Evolutionary conservation across 495 filamentous ascomycete species (phyloP), one percentile per base, ranked within the genome.

Genomic region (Melanomma pulvis-pyrius): DNA sequence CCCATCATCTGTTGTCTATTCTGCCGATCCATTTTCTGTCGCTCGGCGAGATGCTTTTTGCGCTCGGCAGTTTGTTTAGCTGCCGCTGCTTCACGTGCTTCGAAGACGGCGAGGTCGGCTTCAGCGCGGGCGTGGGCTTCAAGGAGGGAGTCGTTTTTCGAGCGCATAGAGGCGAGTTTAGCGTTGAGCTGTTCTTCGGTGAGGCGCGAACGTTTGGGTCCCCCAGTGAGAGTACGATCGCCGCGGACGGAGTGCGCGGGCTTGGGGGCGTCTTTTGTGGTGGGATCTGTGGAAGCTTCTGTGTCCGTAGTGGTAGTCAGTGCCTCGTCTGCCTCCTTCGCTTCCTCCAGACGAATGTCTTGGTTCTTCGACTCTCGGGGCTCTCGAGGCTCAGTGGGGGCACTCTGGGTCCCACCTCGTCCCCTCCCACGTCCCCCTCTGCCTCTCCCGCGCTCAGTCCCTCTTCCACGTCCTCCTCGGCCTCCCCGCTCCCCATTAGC

Each of bases 201-300:
- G 44, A 90, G 83, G 32, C 72, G 56, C n/a, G 74, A 65, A 44
- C 84, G 84, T 50, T 80, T 79, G 17, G 84, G 68, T 1, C 88
- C 88, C 21, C 88, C 88, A 8, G 88, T 91, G n/a, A 81, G 82
- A 67, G 81, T 86, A 24, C 88, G 80, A 71, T 90, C 87, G 26
- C 88, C 88, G 21, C 87, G 84, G 17, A 90, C 88, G 51, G 88
- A 84, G 4, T 80, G 78, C 49, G 49, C 56, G 25, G 61, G 56
- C 36, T 59, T 64, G 26, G 64, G 28, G 28, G 62, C 34, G 44
- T 70, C 50, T 5, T 71, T 39, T 12, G 13, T 50, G 4, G 67
- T 12, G 39, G 55, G 50, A 41, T 51, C 49, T 11, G 58, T 19
- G 21, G 59, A 49, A 13, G 56, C 24, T 5, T 39, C 65, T 21